Percentiles rank a stretch among this genome's conserved stretches.
phyloP scores from a whole-genome alignment of 2,329 filamentous ascomycete genomes.

The Penicillium sp. region DNA sequence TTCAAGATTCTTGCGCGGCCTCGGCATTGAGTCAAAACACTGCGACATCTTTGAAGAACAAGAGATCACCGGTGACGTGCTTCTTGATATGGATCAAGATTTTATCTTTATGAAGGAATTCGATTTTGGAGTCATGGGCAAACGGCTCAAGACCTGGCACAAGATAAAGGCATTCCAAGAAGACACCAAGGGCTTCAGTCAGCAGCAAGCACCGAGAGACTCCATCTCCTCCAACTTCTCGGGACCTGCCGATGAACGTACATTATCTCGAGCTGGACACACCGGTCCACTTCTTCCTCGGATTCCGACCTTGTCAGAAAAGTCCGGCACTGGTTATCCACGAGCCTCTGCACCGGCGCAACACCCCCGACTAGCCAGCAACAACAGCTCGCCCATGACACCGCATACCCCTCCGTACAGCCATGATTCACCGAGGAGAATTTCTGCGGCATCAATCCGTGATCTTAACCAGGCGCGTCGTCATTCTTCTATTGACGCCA shows the following conservation, averaged over 20 bases:
- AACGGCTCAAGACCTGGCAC: constrained; percentile 90
- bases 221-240: constrained; percentile 45
- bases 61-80: constrained; percentile 90
- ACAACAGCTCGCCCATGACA: constrained; percentile 44
- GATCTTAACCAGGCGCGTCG: constrained; percentile 80
- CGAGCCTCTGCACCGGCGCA: constrained; percentile 28
- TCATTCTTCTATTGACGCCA: constrained; percentile 81
- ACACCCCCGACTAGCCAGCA: constrained; percentile 35
- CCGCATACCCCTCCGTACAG: constrained; percentile 45
- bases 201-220: constrained; percentile 27
- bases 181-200: constrained; percentile 67
- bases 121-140: constrained; percentile 84
- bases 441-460: constrained; percentile 78
- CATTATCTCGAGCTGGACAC: constrained; percentile 40
- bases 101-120: constrained; percentile 95
- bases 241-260: constrained; percentile 47
- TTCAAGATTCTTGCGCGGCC: constrained; percentile 81
- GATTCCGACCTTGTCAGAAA: constrained; percentile 43
- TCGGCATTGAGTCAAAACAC: constrained; percentile 81
- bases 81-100: constrained; percentile 92
- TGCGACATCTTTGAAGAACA: constrained; percentile 95
- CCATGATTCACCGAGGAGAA: constrained; percentile 49
- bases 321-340: constrained; percentile 27
- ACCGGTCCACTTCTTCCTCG: constrained; percentile 42
- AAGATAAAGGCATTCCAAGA: constrained; percentile 91